Evolutionary conservation across 2,329 filamentous ascomycete species (phyloP).

Genomic region (Trichoderma semiorbis): DNA sequence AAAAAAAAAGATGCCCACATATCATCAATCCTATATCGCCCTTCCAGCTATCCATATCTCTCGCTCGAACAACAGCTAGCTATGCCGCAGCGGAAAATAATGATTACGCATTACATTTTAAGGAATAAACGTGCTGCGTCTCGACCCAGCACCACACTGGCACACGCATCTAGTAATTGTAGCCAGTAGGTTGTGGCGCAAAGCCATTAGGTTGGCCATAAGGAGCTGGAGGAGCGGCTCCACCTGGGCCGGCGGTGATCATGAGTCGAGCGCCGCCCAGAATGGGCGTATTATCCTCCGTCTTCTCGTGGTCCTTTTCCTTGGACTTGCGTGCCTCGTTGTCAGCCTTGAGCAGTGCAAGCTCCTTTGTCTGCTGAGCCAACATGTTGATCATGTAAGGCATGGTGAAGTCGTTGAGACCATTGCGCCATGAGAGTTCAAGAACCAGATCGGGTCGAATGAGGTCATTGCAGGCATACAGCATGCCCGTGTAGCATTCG

Average conservation of each 20-base stretch:
- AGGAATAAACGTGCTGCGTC: background rate
- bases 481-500: slow-evolving; percentile 99
- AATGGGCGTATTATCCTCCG: slow-evolving; percentile 91
- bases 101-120: slow-evolving; percentile 11
- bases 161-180: slow-evolving; percentile 51
- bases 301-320: slow-evolving; percentile 70
- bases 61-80: slow-evolving; percentile 4
- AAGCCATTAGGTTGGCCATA: slow-evolving; percentile 84
- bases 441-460: slow-evolving; percentile 89
- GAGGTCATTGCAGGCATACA: slow-evolving; percentile 97
- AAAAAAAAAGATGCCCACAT: slow-evolving; percentile 7
- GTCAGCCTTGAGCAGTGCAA: slow-evolving; percentile 83
- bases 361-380: slow-evolving; percentile 81
- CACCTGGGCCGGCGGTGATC: slow-evolving; percentile 84
- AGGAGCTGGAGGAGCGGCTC: slow-evolving; percentile 58
- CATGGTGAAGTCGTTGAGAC: slow-evolving; percentile 96
- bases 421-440: slow-evolving; percentile 95
- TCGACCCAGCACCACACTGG: slow-evolving; percentile 28
- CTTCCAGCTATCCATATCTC: slow-evolving; percentile 6
- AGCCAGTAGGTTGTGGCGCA: slow-evolving; percentile 82
- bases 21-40: slow-evolving; percentile 2
- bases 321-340: slow-evolving; percentile 89
- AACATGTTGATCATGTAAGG: slow-evolving; percentile 99
- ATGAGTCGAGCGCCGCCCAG: slow-evolving; percentile 84
- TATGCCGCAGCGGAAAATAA: background rate